Evolutionary conservation across 140 eudicot species (phyloP), one percentile per base, ranked within the genome.

Genomic region (Anethum foeniculum): DNA sequence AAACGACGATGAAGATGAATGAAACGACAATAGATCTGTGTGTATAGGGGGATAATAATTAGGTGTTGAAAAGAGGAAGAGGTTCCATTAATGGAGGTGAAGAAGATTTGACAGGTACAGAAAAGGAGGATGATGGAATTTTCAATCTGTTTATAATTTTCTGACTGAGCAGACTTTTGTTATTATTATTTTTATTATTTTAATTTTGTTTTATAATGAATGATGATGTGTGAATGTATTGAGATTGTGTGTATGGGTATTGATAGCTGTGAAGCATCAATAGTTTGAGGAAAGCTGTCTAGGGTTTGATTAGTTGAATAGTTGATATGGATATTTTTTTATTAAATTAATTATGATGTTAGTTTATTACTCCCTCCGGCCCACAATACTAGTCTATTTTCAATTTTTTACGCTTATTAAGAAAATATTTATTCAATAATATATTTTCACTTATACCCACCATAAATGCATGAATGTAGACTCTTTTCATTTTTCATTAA

Each of bases 21-120:
- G 32, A 60, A 60, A 60, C 69, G 69, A 60, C 69, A 6, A 4
- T 7, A 12, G 71, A 62, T 62, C 71, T 62, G 36, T 62, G 36
- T 62, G 58, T 19, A 19, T 3, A 23, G 77, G 19, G 46, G 15
- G 60, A 5, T 47, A 23, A 27, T 4, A n/a, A 9, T 62, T 10
- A 62, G 69, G 69, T 62, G 69, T 5, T 49, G 34, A 47, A 27
- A 49, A 43, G 49, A 30, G 79, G 44, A n/a, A 28, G 79, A 75
- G 64, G 41, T 47, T 48, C 64, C 79, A 48, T 75, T 75, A 75
- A 47, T 75, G 78, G 78, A 27, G 64, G 64, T 75, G 48, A 28
- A 1, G 64, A 48, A 3, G 64, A 47, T 75, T 46, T 48, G 64
- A 75, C 64, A 28, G 64, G 32, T 32, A 47, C 41, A 48, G 25